These are phyloP conservation scores for Boletus patriciae DNA, from an alignment of 768 basidiomycete species.

Conservation along the genomic window DNA sequence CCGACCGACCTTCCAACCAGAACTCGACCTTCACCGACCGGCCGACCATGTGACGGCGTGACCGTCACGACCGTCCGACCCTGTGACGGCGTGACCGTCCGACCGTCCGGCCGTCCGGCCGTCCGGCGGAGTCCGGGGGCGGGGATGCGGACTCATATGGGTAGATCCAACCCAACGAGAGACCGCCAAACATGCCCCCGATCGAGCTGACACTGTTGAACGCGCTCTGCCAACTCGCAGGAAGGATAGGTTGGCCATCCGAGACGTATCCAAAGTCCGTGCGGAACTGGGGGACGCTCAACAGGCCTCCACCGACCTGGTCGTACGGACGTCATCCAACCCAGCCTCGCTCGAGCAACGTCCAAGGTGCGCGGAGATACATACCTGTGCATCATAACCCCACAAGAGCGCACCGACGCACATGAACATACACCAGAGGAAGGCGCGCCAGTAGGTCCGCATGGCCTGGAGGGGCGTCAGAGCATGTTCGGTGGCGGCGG, in stretches of 20 bases:
- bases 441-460: conserved; percentile 25
- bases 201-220: conserved; percentile 28
- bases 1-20: conserved; percentile 22
- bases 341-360: background rate
- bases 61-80: too few relatives aligned
- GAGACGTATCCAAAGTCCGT: conserved; percentile 24
- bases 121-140: too few relatives aligned
- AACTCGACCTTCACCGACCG: conserved; percentile 22
- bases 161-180: conserved; percentile 25
- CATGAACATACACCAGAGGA: conserved; percentile 27
- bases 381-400: conserved; percentile 28
- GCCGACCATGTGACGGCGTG: too few relatives aligned
- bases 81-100: too few relatives aligned
- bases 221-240: conserved; percentile 31
- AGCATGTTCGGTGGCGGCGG: conserved; percentile 23
- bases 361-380: background rate
- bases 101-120: too few relatives aligned
- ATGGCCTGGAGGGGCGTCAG: conserved; percentile 22
- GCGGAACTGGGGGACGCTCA: conserved; percentile 27
- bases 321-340: background rate
- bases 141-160: too few relatives aligned
- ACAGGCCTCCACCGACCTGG: conserved; percentile 22
- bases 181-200: conserved; percentile 30
- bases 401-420: conserved; percentile 26
- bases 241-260: conserved; percentile 8